These are phyloP conservation scores for Boletus bicolor DNA, from an alignment of 768 basidiomycete genomes.

Conservation along the genomic window DNA sequence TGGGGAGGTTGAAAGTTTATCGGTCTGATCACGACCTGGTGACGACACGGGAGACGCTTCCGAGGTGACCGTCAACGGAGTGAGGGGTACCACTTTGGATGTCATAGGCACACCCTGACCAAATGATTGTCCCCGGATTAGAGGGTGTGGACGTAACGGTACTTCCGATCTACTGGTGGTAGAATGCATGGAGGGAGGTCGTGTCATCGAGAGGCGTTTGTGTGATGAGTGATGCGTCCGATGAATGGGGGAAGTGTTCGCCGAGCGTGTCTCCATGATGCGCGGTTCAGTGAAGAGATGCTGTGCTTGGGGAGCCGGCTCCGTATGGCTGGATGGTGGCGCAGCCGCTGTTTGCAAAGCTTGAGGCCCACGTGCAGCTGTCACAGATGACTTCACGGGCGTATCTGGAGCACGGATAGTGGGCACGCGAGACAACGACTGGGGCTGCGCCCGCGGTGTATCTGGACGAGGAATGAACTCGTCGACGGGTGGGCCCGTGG, in stretches of 20 bases:
- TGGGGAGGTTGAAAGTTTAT: constrained; percentile 31
- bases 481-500: constrained; percentile 11
- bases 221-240: constrained; percentile 33
- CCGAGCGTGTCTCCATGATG: constrained; percentile 35
- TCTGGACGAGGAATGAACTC: constrained; percentile 25
- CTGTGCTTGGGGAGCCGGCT: constrained; percentile 14
- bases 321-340: constrained; percentile 14
- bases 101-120: constrained; percentile 38
- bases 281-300: constrained; percentile 19
- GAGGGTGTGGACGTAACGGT: constrained; percentile 64
- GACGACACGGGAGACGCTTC: constrained; percentile 46
- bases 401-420: constrained; percentile 31
- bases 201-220: constrained; percentile 45
- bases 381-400: constrained; percentile 13
- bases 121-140: constrained; percentile 72
- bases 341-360: constrained; percentile 9
- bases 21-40: constrained; percentile 26
- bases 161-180: constrained; percentile 37
- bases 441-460: constrained; percentile 31
- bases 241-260: constrained; percentile 38
- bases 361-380: constrained; percentile 19
- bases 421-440: constrained; percentile 33
- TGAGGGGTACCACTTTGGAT: constrained; percentile 47
- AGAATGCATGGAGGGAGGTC: constrained; percentile 66
- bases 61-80: constrained; percentile 59